Base-by-base conservation (phyloP, 2,329 filamentous ascomycete genomes). In the Xylaria polymorpha region DNA sequence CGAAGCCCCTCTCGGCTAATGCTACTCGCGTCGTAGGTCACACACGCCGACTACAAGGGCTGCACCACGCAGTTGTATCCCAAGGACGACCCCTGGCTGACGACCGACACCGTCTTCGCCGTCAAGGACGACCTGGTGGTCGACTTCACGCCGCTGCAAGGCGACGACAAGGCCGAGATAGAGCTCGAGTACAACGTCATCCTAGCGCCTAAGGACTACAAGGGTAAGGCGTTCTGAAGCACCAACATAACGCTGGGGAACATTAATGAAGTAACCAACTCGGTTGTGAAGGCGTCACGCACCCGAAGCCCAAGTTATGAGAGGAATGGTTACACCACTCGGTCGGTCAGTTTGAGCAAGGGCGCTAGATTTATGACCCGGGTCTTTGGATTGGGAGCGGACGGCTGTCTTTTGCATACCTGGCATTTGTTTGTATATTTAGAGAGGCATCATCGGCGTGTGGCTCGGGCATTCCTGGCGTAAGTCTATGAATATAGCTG, bases 11-110 rank as follows among this genome's bases (percentile, higher is more conserved):
- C 10, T 29, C 20, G 37, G 20, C 57, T 65, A 41, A 64, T 20
- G 37, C 20, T 9, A n/a, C 46, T 46, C 22, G 7, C 20, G 15
- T 22, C 22, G 10, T 51, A 82, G 81, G 80, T 86, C 67, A 87
- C 87, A 4, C 85, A 87, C 66, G 85, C 85, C n/a, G 88, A 89
- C 3, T 92, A 91, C 83, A 91, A 90, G 77, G 84, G 90, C 84
- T 73, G 93, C 68, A 92, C 91, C 1, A 94, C 92, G 0, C 92
- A 94, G 79, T 90, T 94, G 62, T 94, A 94, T 78, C 91, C 93
- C 79, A 85, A 85, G 70, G 83, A 87, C 70, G 88, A 91, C 80
- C 85, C 87, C 58, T 92, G 92, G 77, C 84, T 94, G 32, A 77
- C 79, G 44, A 80, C 82, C 22, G 82, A 84, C 73, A 83, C 82